Conservation (phyloP, 345 rosid species). For the Moricandia arvensis region DNA sequence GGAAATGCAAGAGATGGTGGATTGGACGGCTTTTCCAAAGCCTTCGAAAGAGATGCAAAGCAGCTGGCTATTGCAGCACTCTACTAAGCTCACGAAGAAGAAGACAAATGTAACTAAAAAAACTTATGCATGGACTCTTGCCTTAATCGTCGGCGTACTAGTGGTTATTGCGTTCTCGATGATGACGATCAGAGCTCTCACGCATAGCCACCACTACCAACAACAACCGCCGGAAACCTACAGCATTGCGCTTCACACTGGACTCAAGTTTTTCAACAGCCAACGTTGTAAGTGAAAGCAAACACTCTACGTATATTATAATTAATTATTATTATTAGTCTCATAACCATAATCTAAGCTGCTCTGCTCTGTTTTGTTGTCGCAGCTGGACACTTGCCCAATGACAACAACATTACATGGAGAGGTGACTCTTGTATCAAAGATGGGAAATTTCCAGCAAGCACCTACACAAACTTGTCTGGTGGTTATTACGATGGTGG, state of each 20-base stretch:
- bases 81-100: background rate
- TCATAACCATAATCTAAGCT: background rate
- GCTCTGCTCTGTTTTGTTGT: background rate
- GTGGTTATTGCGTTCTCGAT: background rate
- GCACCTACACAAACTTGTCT: background rate
- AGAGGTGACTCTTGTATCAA: background rate
- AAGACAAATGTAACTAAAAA: background rate
- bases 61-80: background rate
- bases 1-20: background rate
- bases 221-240: background rate
- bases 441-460: background rate
- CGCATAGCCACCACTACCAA: background rate
- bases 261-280: background rate
- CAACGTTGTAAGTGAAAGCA: background rate
- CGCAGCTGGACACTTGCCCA: background rate
- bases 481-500: constrained; percentile 19
- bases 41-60: background rate
- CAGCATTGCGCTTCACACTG: background rate
- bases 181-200: background rate
- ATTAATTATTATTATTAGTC: too few species aligned
- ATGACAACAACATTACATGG: background rate
- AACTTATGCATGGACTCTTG: background rate
- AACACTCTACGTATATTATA: background rate
- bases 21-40: background rate
- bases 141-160: background rate